Base-by-base conservation (phyloP, 148 eudicot genomes). In the Chenopodium quinoa region DNA sequence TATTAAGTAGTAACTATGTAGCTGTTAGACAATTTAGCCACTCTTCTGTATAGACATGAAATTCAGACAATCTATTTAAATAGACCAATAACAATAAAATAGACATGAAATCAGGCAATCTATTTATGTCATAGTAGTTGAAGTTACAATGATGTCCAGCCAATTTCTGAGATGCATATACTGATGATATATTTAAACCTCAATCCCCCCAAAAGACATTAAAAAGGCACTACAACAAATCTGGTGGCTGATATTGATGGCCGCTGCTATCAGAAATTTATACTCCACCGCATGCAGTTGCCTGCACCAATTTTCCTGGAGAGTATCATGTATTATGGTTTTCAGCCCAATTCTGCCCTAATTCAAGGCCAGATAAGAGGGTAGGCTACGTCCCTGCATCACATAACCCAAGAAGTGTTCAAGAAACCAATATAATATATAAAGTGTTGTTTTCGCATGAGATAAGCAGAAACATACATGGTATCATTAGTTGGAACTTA, bases 171-270 rank as follows among this genome's bases (percentile, higher is more conserved):
- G 75, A 9, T 7, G 47, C 48, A 31, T 62, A 62, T 22, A 5
- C 65, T 62, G 23, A 58, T 2, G 6, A 19, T 0, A 19, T 62
- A 62, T 4, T 62, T 62, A 52, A 13, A 50, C 7, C 25, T 23
- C 50, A 48, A 12, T 23, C 27, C 7, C 71, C 37, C 78, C 47
- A 76, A 20, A 3, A 76, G 58, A 50, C 65, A 2, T 20, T 46
- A 19, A 40, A 6, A 40, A 40, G 44, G 44, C 22, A 62, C 29
- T 62, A 47, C 63, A 27, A 29, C 63, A 40, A 40, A 14, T 7
- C 14, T 63, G 77, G 46, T 64, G 46, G 71, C 25, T 37, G 69
- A 63, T 44, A 79, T 71, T 62, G 77, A 80, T 60, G 67, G 3
- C 17, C 20, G 58, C 71, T 72, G 76, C 34, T 25, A 37, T 40